A percentile compares a stretch with the other conserved stretches of the same genome.
phyloP scores from a whole-genome alignment of 306 rosid genomes.

The Casuarina glauca region DNA sequence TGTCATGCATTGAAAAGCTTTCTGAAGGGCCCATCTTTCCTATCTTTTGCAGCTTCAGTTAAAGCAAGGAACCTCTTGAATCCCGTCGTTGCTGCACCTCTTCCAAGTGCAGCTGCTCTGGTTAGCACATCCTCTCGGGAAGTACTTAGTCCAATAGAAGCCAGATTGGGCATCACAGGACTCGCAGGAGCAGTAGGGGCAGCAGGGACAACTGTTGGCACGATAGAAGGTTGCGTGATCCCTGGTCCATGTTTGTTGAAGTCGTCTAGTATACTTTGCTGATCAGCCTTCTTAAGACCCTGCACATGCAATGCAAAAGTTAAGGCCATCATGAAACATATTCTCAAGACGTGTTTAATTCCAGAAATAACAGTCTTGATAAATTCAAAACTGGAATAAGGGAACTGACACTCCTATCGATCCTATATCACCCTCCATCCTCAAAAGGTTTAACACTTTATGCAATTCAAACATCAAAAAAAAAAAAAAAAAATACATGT shows the following conservation, averaged over 20 bases:
- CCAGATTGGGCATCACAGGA: constrained; percentile 48
- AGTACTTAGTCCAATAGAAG: constrained; percentile 56
- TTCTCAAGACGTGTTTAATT: too few species aligned
- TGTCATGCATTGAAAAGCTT: constrained; percentile 81
- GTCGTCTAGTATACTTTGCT: constrained; percentile 88
- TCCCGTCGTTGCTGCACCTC: constrained; percentile 98
- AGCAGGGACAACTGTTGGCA: constrained; percentile 47
- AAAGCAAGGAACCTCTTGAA: constrained; percentile 97
- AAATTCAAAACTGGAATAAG: too few species aligned
- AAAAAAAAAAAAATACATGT: neutral
- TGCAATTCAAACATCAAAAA: neutral
- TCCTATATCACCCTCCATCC: neutral
- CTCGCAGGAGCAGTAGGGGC: constrained; percentile 45
- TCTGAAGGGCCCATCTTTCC: constrained; percentile 95
- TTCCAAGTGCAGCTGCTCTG: constrained; percentile 97
- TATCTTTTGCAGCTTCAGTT: constrained; percentile 96
- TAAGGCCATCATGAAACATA: neutral
- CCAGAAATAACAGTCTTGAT: too few species aligned
- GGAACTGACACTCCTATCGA: too few species aligned
- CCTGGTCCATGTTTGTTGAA: constrained; percentile 92
- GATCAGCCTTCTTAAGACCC: constrained; percentile 93
- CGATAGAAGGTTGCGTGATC: constrained; percentile 64
- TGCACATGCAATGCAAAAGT: constrained; percentile 37
- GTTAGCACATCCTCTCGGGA: constrained; percentile 89
- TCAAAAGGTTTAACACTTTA: neutral